Evolutionary conservation across 1,284 basidiomycete species (phyloP), one percentile per base, ranked within the genome.

Genomic region (Boletus subluridellus): DNA sequence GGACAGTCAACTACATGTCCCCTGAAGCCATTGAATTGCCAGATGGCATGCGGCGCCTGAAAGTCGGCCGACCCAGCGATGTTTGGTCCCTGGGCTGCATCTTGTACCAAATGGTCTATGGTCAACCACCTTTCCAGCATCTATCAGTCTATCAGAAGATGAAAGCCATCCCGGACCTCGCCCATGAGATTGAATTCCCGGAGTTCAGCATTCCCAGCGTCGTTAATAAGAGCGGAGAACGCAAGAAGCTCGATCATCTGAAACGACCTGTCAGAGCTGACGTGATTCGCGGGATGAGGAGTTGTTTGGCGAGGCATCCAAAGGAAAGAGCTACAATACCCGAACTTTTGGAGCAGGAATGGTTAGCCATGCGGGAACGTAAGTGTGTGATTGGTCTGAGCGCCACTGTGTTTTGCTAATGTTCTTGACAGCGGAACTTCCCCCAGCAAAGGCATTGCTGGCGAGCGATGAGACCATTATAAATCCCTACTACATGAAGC

Each of bases 51-150:
- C 82, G 86, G 14, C 81, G 87, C 24, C 81, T 90, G 50, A 92
- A 92, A 76, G 87, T 96, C 59, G 92, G 94, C 12, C 85, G 90
- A 35, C 85, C 93, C 0, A 91, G 88, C 55, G 96, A 99, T 71
- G 92, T 99, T 37, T 99, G 96, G 96, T 96, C 95, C 3, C 78
- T 99, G 1, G 96, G 96, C 1, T 98, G 95, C 73, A 99, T 99
- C 66, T 81, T 99, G 30, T 98, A 98, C 76, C 96, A 90, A 73
- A 98, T 99, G 95, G 85, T 98, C 14, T 99, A 98, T 70, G 94
- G 95, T 11, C 84, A 86, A 24, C 91, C 95, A 0, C 96, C 97
- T 1, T 99, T 99, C 78, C 88, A 94, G 45, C 85, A 90, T 63
- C 82, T 96, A 26, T 82, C 84, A 0, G 83, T 94, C 39, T 87